phyloP scores from a whole-genome alignment of 169 alveolate genomes.

The Theileria orientalis region DNA sequence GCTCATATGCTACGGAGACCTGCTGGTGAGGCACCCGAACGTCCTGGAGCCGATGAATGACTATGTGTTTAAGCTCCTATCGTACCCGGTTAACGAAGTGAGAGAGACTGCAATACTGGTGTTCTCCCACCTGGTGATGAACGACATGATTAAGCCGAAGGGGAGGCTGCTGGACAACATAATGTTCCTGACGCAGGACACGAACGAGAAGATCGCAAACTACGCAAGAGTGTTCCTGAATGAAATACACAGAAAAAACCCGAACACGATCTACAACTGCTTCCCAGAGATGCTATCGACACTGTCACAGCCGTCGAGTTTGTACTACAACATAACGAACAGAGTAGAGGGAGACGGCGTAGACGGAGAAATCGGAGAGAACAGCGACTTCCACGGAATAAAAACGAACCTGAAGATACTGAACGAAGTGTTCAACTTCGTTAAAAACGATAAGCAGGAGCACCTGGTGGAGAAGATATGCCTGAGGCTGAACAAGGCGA shows the following conservation, averaged over 20 bases:
- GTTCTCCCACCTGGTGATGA: slow-evolving; percentile 78
- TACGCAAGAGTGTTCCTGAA: slow-evolving; percentile 71
- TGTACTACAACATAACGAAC: not conserved
- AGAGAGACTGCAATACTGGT: slow-evolving; percentile 76
- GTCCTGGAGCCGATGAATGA: slow-evolving; percentile 76
- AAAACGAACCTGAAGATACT: slow-evolving; percentile 27
- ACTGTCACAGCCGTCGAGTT: slow-evolving; percentile 38
- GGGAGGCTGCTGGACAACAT: slow-evolving; percentile 69
- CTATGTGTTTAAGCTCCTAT: slow-evolving; percentile 59
- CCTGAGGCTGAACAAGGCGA: slow-evolving; percentile 34
- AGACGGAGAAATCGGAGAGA: not conserved
- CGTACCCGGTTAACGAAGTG: slow-evolving; percentile 65
- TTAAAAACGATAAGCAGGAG: slow-evolving; percentile 42
- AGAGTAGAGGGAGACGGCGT: not conserved
- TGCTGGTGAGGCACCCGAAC: slow-evolving; percentile 76
- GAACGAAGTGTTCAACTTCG: slow-evolving; percentile 43
- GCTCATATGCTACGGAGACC: slow-evolving; percentile 77
- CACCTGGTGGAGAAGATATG: slow-evolving; percentile 60
- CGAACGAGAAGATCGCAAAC: slow-evolving; percentile 60
- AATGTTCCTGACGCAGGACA: slow-evolving; percentile 74
- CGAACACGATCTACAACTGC: slow-evolving; percentile 63
- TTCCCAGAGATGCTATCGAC: slow-evolving; percentile 68
- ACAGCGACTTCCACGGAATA: slow-evolving; percentile 2
- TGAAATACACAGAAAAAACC: slow-evolving; percentile 61
- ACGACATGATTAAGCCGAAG: slow-evolving; percentile 76